These are phyloP conservation scores for Rhazya stricta DNA, from an alignment of 257 asterid genomes.

Conservation along the genomic window DNA sequence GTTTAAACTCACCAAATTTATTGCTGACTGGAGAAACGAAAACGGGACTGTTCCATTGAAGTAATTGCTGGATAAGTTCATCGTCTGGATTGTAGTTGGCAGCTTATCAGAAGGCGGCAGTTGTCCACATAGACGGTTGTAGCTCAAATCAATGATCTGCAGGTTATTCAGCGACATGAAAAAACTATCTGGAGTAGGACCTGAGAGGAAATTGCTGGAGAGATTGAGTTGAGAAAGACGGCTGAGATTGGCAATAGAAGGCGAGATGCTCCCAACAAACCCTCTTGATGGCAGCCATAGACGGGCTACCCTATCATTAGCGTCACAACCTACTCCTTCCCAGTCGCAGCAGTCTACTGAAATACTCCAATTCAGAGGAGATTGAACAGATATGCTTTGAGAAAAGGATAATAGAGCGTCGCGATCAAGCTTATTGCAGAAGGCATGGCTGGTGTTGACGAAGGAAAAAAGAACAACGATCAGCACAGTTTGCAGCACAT, in stretches of 20 bases:
- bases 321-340: constrained; percentile 83
- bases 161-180: constrained; percentile 41
- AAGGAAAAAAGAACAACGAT: constrained; percentile 21
- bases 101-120: constrained; percentile 29
- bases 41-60: constrained; percentile 47
- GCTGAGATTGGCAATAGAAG: constrained; percentile 47
- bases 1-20: constrained; percentile 48
- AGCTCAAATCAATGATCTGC: constrained; percentile 57
- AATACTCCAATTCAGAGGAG: constrained; percentile 59
- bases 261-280: constrained; percentile 48
- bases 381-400: constrained; percentile 26
- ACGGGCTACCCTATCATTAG: constrained; percentile 40
- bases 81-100: constrained; percentile 30
- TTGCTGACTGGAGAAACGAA: constrained; percentile 44
- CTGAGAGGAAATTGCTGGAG: constrained; percentile 52
- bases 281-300: constrained; percentile 64
- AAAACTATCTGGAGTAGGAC: constrained; percentile 51
- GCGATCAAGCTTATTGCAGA: constrained; percentile 49
- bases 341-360: constrained; percentile 69
- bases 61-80: constrained; percentile 70
- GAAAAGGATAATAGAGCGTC: constrained; percentile 49
- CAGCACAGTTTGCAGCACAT: constrained; percentile 22
- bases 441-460: constrained; percentile 34
- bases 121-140: constrained; percentile 55
- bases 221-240: constrained; percentile 54